Percentiles rank a stretch among this genome's conserved stretches.
phyloP scores from a whole-genome alignment of 257 asterid genomes.

The Parsonsia alboflavescens region DNA sequence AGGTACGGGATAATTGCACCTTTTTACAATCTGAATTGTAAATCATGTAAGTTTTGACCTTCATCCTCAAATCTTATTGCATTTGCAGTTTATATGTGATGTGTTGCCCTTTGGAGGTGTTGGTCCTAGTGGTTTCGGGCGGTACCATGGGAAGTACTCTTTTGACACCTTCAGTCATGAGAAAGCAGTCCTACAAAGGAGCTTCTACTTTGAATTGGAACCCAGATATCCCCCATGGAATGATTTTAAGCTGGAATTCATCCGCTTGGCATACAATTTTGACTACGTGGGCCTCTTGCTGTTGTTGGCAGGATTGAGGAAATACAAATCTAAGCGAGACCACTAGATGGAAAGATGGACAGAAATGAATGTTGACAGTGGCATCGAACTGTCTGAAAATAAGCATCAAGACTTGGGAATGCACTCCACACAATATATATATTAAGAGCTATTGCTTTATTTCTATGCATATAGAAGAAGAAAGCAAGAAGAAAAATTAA shows the following conservation, averaged over 20 bases:
- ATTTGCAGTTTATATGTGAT: constrained; percentile 63
- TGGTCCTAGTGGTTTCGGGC: constrained; percentile 76
- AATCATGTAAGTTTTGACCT: background rate
- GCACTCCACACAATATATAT: no score
- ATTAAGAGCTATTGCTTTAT: background rate
- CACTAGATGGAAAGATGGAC: background rate
- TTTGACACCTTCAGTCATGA: constrained; percentile 91
- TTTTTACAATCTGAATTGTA: background rate
- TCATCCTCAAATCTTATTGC: background rate
- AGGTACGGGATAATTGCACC: constrained; percentile 33
- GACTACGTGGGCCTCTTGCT: constrained; percentile 50
- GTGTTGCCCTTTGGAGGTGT: constrained; percentile 84
- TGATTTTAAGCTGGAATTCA: constrained; percentile 69
- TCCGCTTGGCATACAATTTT: constrained; percentile 53
- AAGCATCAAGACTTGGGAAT: background rate
- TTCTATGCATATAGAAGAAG: no score
- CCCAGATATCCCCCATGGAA: constrained; percentile 95
- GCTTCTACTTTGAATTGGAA: constrained; percentile 59
- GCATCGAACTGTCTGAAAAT: background rate
- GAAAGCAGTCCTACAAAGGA: constrained; percentile 67
- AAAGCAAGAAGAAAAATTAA: no score
- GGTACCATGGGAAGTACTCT: constrained; percentile 89
- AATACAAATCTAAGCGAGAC: constrained; percentile 12
- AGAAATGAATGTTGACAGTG: background rate
- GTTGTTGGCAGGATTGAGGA: constrained; percentile 48